Percentiles rank a stretch among this genome's conserved stretches.
Conservation (phyloP, 2,329 filamentous ascomycete species). For the Cladophialophora carrionii region DNA sequence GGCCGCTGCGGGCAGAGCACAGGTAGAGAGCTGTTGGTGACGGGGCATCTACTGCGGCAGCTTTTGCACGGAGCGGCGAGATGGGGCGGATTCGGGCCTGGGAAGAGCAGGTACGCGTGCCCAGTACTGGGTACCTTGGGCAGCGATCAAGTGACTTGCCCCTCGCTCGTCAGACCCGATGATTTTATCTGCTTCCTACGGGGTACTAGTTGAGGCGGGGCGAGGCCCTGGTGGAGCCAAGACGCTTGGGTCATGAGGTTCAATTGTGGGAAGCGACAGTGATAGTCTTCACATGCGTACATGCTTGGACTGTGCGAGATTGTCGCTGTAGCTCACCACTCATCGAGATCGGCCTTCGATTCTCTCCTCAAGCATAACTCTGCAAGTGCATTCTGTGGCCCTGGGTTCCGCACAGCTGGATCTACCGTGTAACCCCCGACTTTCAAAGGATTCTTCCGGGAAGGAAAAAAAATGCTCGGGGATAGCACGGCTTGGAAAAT, state of each 20-base stretch:
- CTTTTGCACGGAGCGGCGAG: too few species aligned
- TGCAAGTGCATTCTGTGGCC: not conserved
- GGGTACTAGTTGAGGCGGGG: not conserved
- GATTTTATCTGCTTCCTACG: not conserved
- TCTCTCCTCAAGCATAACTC: not conserved
- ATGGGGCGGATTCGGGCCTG: not conserved
- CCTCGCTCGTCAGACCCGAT: conserved; percentile 12
- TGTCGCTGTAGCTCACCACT: not conserved
- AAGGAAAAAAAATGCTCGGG: not conserved
- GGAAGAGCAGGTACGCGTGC: not conserved
- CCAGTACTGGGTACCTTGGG: not conserved
- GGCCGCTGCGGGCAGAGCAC: not conserved
- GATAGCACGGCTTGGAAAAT: conserved; percentile 6
- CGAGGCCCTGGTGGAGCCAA: not conserved
- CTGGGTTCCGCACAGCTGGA: not conserved
- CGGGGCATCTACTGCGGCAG: too few species aligned
- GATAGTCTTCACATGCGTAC: not conserved
- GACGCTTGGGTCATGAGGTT: not conserved
- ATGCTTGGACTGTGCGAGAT: not conserved
- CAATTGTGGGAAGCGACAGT: not conserved
- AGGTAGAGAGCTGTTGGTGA: not conserved
- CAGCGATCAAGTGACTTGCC: not conserved
- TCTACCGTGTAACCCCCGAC: not conserved
- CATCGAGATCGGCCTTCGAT: not conserved
- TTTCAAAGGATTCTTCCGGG: not conserved